A percentile compares a stretch with the other conserved stretches of the same genome.
Conservation (phyloP, 1,284 basidiomycete species). For the Phenoliferia sp. region DNA sequence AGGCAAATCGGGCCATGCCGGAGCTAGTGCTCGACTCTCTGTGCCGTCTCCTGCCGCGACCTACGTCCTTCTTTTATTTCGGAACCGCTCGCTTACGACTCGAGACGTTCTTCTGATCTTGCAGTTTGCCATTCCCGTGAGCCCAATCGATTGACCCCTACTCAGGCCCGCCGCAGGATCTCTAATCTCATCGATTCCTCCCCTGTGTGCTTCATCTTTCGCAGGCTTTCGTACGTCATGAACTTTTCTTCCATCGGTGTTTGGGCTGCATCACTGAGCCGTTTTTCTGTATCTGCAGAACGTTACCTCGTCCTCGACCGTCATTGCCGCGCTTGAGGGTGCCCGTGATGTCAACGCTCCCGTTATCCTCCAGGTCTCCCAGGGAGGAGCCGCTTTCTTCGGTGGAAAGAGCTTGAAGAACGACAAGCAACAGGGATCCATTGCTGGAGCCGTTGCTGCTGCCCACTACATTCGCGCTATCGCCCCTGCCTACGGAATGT, state of each 20-base stretch:
- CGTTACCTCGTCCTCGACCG: slow-evolving; percentile 67
- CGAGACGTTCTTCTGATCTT: background rate
- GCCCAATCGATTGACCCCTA: slow-evolving; percentile 1
- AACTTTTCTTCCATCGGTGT: background rate
- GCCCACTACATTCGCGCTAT: slow-evolving; percentile 88
- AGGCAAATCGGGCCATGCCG: background rate
- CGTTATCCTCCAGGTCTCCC: slow-evolving; percentile 96
- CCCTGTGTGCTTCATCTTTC: background rate
- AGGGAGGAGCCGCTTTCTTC: slow-evolving; percentile 94
- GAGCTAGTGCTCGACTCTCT: background rate
- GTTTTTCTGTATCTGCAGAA: slow-evolving; percentile 25
- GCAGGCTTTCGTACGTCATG: slow-evolving; percentile 23
- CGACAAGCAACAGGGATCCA: slow-evolving; percentile 94
- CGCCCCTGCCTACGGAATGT: slow-evolving; percentile 85
- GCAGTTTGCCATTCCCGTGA: slow-evolving; percentile 30
- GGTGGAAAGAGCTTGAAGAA: slow-evolving; percentile 95
- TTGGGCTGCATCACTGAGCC: background rate
- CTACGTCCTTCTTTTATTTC: background rate
- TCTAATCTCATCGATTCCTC: slow-evolving; percentile 9
- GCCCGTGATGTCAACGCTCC: slow-evolving; percentile 90
- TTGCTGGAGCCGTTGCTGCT: slow-evolving; percentile 83
- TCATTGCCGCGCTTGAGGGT: slow-evolving; percentile 81
- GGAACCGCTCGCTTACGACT: background rate
- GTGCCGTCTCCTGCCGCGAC: background rate
- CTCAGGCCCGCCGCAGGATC: background rate